Conservation (phyloP, 179 eudicot species). For the Gypsophila paniculata region DNA sequence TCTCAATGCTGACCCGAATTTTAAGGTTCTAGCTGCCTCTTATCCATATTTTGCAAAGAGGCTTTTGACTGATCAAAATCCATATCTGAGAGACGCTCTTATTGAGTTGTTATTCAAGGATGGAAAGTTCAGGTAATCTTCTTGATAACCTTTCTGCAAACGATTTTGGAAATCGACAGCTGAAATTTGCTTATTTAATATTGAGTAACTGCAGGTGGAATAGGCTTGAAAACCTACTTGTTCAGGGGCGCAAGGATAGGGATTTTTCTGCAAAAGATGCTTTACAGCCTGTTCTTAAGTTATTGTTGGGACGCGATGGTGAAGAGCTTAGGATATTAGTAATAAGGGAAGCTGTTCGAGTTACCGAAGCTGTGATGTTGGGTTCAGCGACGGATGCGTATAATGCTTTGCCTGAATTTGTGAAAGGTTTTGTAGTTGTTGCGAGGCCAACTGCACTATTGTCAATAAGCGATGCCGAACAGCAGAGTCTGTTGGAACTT, state of each 20-base stretch:
- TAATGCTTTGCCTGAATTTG: constrained; percentile 55
- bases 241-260: constrained; percentile 79
- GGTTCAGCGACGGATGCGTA: constrained; percentile 77
- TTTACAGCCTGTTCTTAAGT: constrained; percentile 92
- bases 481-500: constrained; percentile 69
- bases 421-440: constrained; percentile 50
- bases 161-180: constrained; percentile 11
- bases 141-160: constrained; percentile 13
- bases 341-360: constrained; percentile 81
- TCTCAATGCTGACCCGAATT: constrained; percentile 89
- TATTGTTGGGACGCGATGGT: constrained; percentile 82
- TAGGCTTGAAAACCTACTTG: constrained; percentile 95
- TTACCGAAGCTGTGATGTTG: constrained; percentile 73
- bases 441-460: constrained; percentile 52
- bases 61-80: constrained; percentile 96
- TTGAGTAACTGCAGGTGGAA: constrained; percentile 69
- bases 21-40: constrained; percentile 95
- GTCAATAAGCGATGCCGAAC: constrained; percentile 49
- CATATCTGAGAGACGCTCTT: constrained; percentile 99
- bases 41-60: constrained; percentile 99
- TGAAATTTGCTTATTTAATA: constrained; percentile 13
- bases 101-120: constrained; percentile 96
- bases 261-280: constrained; percentile 97
- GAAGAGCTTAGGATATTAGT: constrained; percentile 73
- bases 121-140: constrained; percentile 71